Evolutionary conservation across 176 grass and related monocot species (phyloP).

Genomic region (Rhipidocladum racemiflorum): DNA sequence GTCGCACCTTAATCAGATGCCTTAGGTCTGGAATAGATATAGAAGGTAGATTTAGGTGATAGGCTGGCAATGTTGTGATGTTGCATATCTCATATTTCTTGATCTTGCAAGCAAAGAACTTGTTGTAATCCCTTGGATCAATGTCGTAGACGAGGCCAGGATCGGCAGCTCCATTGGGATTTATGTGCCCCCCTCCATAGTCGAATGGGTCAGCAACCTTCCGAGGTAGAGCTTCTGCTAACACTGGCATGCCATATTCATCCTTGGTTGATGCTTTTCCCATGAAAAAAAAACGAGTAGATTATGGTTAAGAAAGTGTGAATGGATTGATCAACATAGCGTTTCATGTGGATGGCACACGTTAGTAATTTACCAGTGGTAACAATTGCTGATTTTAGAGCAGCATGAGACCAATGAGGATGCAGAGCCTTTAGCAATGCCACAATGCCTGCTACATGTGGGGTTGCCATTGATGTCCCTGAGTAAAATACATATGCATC

Average conservation of each 20-base stretch:
- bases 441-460: slow-evolving; percentile 44
- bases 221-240: slow-evolving; percentile 36
- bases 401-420: slow-evolving; percentile 46
- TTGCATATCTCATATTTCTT: slow-evolving; percentile 19
- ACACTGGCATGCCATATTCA: slow-evolving; percentile 33
- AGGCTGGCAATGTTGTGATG: not conserved
- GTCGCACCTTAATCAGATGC: not conserved
- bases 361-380: slow-evolving; percentile 36
- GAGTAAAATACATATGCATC: slow-evolving; percentile 20
- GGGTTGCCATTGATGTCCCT: slow-evolving; percentile 43
- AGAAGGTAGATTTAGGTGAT: slow-evolving; percentile 45
- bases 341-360: not conserved
- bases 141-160: slow-evolving; percentile 43
- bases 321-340: not conserved
- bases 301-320: not conserved
- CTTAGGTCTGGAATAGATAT: slow-evolving; percentile 50
- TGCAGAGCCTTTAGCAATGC: slow-evolving; percentile 45
- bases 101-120: slow-evolving; percentile 29
- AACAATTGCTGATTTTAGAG: slow-evolving; percentile 49
- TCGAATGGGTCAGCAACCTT: slow-evolving; percentile 58
- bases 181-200: slow-evolving; percentile 49
- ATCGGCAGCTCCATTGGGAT: slow-evolving; percentile 41
- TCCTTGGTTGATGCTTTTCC: slow-evolving; percentile 35
- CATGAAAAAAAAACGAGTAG: not conserved
- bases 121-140: slow-evolving; percentile 35